These are phyloP conservation scores for Lycium barbarum DNA, from an alignment of 257 asterid genomes.

Conservation along the genomic window DNA sequence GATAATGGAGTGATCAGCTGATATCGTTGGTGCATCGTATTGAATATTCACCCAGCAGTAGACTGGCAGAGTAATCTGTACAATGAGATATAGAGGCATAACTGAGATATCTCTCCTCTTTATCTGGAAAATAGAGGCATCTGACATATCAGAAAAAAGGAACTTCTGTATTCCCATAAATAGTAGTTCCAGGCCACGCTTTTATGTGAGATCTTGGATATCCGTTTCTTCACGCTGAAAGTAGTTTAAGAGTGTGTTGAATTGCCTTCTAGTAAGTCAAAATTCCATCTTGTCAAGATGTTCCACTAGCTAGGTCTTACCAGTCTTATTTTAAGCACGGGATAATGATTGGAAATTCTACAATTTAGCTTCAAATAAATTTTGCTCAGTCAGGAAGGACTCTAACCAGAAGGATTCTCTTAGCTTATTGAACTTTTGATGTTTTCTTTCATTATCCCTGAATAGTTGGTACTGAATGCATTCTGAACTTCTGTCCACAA, in stretches of 20 bases:
- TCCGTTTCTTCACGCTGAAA: neutral
- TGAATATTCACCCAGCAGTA: slow-evolving; percentile 5
- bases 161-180: neutral
- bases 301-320: neutral
- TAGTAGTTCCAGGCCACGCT: neutral
- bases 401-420: neutral
- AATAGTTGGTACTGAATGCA: neutral
- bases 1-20: slow-evolving; percentile 23
- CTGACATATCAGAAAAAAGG: neutral
- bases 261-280: slow-evolving; percentile 7
- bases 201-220: neutral
- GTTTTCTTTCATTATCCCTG: neutral
- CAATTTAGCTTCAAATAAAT: neutral
- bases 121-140: slow-evolving; percentile 11
- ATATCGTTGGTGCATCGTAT: neutral
- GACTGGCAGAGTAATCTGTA: neutral
- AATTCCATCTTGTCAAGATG: neutral
- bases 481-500: neutral
- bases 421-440: neutral
- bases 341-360: neutral
- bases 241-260: slow-evolving; percentile 17
- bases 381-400: neutral
- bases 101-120: neutral
- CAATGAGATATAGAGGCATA: slow-evolving; percentile 5
- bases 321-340: neutral